Evolutionary conservation across 2,329 filamentous ascomycete genomes (phyloP), one percentile per base, ranked within the genome.

Genomic region (Epichloe uncinata): DNA sequence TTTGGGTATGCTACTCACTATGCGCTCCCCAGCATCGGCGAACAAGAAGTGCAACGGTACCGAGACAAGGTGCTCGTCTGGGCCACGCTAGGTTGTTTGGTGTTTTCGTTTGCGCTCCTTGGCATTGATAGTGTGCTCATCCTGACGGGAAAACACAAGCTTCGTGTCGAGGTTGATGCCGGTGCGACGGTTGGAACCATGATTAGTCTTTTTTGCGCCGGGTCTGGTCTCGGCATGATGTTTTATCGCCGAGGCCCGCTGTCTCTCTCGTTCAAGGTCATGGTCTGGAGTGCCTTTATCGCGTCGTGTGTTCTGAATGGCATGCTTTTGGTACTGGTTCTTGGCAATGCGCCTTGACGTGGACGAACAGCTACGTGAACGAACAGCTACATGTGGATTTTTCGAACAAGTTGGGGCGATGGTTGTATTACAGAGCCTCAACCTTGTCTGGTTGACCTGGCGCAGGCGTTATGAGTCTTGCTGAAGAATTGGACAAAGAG

Each of bases 141-240:
- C 34, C 67, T 72, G 13, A 86, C 86, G 1, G 85, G 85, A 8
- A 74, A 78, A 44, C 82, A 80, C 60, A 84, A 78, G 62, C 72
- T 84, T 55, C 73, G 77, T 4, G 72, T 80, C n/a, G 80, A 87
- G 62, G 86, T 91, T 4, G 84, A 90, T 58, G 78, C 78, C 0
- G 85, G 82, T 8, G 83, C 86, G 2, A 73, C 85, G 1, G 71
- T 87, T 40, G 85, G 84, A 9, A 80, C 84, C 15, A 73, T 85
- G 34, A 72, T 78, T 33, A 85, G 82, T 54, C 62, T 89, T 40
- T 40, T 73, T 81, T 81, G 81, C 57, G 79, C 78, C 0, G 77
- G 80, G 43, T 69, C 75, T 12, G 84, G 74, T 1, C 69, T 87
- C 6, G 78, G 75, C 35, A 73, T 77, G 61, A 73, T 78, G 54